Evolutionary conservation across 1,139 yeast species (phyloP), one percentile per base, ranked within the genome.

Genomic region (Yamadazyma taylorii): DNA sequence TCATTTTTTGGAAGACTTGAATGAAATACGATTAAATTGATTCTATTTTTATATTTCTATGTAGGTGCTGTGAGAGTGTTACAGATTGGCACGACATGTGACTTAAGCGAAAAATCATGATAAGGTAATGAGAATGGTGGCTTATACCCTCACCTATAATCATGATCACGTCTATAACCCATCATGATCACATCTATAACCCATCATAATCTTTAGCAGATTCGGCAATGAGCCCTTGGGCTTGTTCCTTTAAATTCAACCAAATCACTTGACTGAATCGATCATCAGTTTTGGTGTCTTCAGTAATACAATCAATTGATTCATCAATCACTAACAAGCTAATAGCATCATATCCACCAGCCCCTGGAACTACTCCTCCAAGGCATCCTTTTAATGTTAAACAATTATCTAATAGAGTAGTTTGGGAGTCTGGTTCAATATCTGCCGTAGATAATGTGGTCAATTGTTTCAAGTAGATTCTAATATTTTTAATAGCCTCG

Each of bases 351-450:
- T 79, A 85, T 0, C 98, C 98, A 16, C 98, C 98, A 0, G 98
- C 98, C 2, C 98, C 98, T 0, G 98, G 98, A 3, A 92, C 96
- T 23, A 92, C 94, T 9, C 96, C 97, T 0, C 96, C 95, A 16
- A 90, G 53, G 29, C 89, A 94, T 10, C 98, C 98, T 0, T 69
- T 67, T 14, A 85, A 47, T 0, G 54, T 36, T 15, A 58, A 50
- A 47, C 94, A 84, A 13, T 64, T 60, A 52, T 92, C 81, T n/a
- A 94, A 63, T 7, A 92, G 65, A 4, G 48, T 41, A 0, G 96
- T 86, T 61, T 94, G 98, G 16, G 73, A 66, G 2, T 58, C 61
- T 0, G 98, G 98, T 59, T 92, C 98, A 36, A 92, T 79, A n/a
- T 85, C 87, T 1, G 95, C 97, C 1, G 84, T 84, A 0, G 95